phyloP scores from a whole-genome alignment of 73 alveolate genomes.

The Breviolum minutum region DNA sequence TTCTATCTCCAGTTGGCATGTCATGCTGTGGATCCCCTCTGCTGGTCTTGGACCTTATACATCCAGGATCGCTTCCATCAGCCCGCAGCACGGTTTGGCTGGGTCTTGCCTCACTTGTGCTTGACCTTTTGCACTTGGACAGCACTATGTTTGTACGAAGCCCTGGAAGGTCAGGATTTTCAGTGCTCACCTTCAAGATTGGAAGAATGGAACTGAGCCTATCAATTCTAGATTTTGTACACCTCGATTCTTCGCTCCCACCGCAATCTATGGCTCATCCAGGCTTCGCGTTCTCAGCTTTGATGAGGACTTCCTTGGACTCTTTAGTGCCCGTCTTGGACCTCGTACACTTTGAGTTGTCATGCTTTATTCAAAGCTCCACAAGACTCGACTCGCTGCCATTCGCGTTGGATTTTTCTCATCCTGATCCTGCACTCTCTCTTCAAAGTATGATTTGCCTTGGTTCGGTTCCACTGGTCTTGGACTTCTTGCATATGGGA shows the following conservation, averaged over 20 bases:
- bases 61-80: not conserved
- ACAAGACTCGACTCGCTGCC: not conserved
- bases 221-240: not conserved
- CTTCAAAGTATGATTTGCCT: not conserved
- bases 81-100: not conserved
- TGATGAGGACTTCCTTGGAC: not conserved
- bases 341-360: not conserved
- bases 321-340: not conserved
- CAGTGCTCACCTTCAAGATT: not conserved
- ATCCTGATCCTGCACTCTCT: not conserved
- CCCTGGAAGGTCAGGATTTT: not conserved
- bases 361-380: not conserved
- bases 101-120: not conserved
- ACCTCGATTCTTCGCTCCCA: not conserved
- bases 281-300: not conserved
- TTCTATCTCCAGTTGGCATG: not conserved
- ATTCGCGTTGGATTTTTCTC: not conserved
- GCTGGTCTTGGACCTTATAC: not conserved
- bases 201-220: not conserved
- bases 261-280: not conserved
- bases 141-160: not conserved
- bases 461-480: conserved; percentile 5
- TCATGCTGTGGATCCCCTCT: not conserved
- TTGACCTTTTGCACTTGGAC: conserved; percentile 30
- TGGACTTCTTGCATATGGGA: conserved; percentile 9